Percentiles rank a stretch among this genome's conserved stretches.
Conservation (phyloP, 306 rosid species). For the Prosopis cineraria region DNA sequence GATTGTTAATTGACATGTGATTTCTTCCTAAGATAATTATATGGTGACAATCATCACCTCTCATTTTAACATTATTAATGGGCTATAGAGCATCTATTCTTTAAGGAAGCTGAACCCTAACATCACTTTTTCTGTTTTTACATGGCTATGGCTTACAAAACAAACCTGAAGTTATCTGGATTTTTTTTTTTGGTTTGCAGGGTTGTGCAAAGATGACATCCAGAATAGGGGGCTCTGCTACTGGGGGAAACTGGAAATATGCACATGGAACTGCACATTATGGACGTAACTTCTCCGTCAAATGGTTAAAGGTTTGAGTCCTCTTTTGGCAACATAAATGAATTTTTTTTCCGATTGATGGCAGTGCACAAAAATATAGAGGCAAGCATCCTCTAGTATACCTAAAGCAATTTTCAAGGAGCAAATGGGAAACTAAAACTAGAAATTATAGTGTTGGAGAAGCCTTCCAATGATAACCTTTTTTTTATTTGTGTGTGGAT, state of each 20-base stretch:
- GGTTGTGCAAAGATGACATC: slow-evolving; percentile 99
- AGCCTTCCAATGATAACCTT: background rate
- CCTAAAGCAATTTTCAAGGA: background rate
- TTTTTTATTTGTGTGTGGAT: too few relatives aligned
- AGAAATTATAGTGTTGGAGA: slow-evolving; percentile 2
- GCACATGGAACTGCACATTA: slow-evolving; percentile 99
- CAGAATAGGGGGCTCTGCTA: slow-evolving; percentile 93
- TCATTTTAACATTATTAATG: slow-evolving; percentile 11
- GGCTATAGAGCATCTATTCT: slow-evolving; percentile 5
- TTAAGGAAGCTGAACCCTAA: slow-evolving; percentile 16
- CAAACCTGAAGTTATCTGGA: slow-evolving; percentile 28
- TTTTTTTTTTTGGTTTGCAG: slow-evolving; percentile 65
- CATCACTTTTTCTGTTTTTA: background rate
- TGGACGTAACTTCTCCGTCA: slow-evolving; percentile 90
- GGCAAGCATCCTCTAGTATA: background rate
- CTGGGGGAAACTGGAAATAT: slow-evolving; percentile 99
- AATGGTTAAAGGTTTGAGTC: slow-evolving; percentile 84
- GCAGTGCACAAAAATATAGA: background rate
- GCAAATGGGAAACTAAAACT: slow-evolving; percentile 25
- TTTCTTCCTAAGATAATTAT: background rate
- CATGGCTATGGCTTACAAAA: slow-evolving; percentile 15
- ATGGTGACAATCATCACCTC: slow-evolving; percentile 6
- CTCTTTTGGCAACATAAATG: slow-evolving; percentile 26
- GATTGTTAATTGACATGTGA: background rate
- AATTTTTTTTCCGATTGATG: slow-evolving; percentile 21